phyloP scores from a whole-genome alignment of 306 rosid species.

The Quercus robur region DNA sequence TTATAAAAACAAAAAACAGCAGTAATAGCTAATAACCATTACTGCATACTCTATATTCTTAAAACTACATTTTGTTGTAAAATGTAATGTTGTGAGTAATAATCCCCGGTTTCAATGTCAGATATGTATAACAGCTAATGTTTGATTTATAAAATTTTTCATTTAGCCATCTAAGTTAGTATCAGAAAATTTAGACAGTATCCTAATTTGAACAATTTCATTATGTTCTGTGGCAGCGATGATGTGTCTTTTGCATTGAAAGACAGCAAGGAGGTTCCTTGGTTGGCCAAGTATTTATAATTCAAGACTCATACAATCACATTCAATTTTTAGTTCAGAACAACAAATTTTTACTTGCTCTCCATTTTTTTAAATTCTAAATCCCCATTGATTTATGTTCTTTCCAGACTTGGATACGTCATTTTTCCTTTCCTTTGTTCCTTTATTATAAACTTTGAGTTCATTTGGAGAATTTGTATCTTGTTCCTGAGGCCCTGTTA shows the following conservation, averaged over 20 bases:
- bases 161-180: background rate
- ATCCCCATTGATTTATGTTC: conserved; percentile 5
- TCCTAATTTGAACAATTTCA: conserved; percentile 21
- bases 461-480: background rate
- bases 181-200: background rate
- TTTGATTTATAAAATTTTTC: background rate
- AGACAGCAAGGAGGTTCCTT: conserved; percentile 70
- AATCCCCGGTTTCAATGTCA: background rate
- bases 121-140: background rate
- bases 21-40: too few species aligned
- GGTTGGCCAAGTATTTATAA: conserved; percentile 86
- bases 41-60: background rate
- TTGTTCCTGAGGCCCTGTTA: background rate
- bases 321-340: background rate
- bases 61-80: background rate
- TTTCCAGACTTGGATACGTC: background rate
- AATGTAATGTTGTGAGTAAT: background rate
- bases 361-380: background rate
- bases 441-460: background rate
- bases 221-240: conserved; percentile 44
- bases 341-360: conserved; percentile 19
- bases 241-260: conserved; percentile 87
- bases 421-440: background rate
- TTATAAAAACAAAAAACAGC: too few species aligned
- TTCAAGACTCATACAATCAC: conserved; percentile 6